These are phyloP conservation scores for Epichloe hybrida DNA, from an alignment of 2,329 filamentous ascomycete species.

Conservation along the genomic window DNA sequence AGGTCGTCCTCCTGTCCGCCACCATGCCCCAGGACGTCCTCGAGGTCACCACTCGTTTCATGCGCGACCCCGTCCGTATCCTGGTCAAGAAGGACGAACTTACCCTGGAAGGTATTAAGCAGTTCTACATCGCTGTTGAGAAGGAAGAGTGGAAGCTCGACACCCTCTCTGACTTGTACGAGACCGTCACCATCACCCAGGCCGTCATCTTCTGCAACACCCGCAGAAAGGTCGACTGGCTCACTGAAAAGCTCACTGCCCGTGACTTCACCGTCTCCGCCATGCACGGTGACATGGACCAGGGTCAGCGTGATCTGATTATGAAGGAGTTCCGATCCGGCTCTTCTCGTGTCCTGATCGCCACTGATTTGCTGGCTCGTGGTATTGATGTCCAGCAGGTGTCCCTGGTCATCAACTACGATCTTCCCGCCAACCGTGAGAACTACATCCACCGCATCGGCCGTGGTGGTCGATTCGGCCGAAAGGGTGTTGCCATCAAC, in stretches of 20 bases:
- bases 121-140: constrained; percentile 99
- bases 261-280: constrained; percentile 98
- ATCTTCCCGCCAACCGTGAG: constrained; percentile 95
- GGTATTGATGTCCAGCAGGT: constrained; percentile 99
- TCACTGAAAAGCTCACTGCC: constrained; percentile 96
- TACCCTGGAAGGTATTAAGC: constrained; percentile 99
- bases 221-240: constrained; percentile 99
- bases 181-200: constrained; percentile 98
- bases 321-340: constrained; percentile 99
- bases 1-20: constrained; percentile 94
- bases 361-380: constrained; percentile 94
- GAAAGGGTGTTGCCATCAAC: constrained; percentile 99
- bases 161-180: constrained; percentile 96
- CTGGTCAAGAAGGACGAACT: constrained; percentile 99
- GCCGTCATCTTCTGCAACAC: constrained; percentile 99
- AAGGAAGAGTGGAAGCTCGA: constrained; percentile 99
- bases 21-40: constrained; percentile 99
- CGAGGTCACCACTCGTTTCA: constrained; percentile 99
- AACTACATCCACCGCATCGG: constrained; percentile 99
- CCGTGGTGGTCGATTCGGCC: constrained; percentile 98
- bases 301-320: constrained; percentile 93
- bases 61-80: constrained; percentile 97
- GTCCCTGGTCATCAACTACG: constrained; percentile 99
- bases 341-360: constrained; percentile 95
- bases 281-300: constrained; percentile 99